These are phyloP conservation scores for Bjerkandera adusta DNA, from an alignment of 1,284 basidiomycete species.

Conservation along the genomic window DNA sequence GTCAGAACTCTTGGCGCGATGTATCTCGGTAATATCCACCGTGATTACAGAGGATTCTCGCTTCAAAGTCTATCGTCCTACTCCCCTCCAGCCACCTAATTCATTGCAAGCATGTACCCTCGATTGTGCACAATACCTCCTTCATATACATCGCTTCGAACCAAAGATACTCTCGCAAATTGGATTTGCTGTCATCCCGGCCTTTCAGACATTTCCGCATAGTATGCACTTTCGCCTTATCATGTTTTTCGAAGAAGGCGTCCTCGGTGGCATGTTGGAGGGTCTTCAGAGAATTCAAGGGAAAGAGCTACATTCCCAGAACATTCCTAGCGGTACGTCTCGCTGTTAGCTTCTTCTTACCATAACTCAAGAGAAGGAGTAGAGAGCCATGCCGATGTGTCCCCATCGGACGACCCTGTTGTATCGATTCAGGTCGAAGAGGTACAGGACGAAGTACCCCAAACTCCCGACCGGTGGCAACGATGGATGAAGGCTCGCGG, in stretches of 20 bases:
- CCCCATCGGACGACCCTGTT: slow-evolving; percentile 31
- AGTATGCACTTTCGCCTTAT: slow-evolving; percentile 60
- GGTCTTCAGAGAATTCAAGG: slow-evolving; percentile 43
- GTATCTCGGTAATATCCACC: slow-evolving; percentile 60
- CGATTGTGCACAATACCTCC: slow-evolving; percentile 61
- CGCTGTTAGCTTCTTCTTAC: no score
- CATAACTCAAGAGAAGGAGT: background rate
- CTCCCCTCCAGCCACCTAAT: slow-evolving; percentile 61
- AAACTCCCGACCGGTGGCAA: slow-evolving; percentile 25
- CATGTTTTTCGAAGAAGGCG: slow-evolving; percentile 57
- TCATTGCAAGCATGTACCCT: slow-evolving; percentile 61
- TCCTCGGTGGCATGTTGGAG: slow-evolving; percentile 50
- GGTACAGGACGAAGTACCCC: slow-evolving; percentile 36
- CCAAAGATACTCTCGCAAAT: slow-evolving; percentile 54
- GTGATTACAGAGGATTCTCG: slow-evolving; percentile 69
- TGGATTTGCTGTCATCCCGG: slow-evolving; percentile 62
- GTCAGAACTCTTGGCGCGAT: slow-evolving; percentile 53
- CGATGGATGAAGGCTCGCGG: slow-evolving; percentile 27
- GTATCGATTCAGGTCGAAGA: slow-evolving; percentile 65
- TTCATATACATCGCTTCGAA: slow-evolving; percentile 50
- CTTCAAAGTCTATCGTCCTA: slow-evolving; percentile 51
- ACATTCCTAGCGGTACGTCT: no score
- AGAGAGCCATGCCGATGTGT: slow-evolving; percentile 11
- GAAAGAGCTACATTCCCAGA: slow-evolving; percentile 15
- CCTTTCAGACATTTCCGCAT: slow-evolving; percentile 59